Evolutionary conservation across 352 stramenopile genomes (phyloP).

Genomic region (Phytopythium helicoides): DNA sequence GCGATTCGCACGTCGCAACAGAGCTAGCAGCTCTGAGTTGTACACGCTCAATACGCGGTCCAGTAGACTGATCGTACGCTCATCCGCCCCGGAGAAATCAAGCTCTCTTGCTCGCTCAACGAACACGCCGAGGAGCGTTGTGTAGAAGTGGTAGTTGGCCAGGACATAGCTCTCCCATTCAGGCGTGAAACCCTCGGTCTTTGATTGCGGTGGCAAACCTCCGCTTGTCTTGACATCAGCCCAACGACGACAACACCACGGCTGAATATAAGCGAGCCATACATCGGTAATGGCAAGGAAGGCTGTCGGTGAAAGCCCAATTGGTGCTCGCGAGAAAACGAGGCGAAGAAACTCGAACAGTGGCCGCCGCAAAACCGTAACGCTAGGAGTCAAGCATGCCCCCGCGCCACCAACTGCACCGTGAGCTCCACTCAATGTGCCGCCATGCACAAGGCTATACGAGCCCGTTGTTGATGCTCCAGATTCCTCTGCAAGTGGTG

Average conservation of each 20-base stretch:
- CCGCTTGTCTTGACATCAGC: conserved; percentile 23
- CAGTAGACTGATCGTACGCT: conserved; percentile 59
- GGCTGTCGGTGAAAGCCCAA: conserved; percentile 71
- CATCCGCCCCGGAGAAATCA: conserved; percentile 68
- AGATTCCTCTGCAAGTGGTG: conserved; percentile 30
- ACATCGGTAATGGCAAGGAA: conserved; percentile 84
- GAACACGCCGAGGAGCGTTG: conserved; percentile 73
- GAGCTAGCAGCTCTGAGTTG: conserved; percentile 57
- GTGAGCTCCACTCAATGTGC: not conserved
- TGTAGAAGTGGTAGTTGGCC: conserved; percentile 90
- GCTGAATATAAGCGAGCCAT: conserved; percentile 85
- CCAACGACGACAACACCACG: conserved; percentile 78
- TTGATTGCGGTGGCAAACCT: conserved; percentile 4
- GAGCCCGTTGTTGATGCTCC: conserved; percentile 26
- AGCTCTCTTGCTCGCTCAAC: conserved; percentile 80
- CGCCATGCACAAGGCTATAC: no score
- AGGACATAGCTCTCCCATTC: conserved; percentile 80
- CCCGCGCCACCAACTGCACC: not conserved
- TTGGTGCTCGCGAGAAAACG: conserved; percentile 79
- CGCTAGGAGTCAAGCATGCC: conserved; percentile 68
- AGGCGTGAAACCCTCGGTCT: conserved; percentile 37
- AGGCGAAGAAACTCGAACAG: conserved; percentile 84
- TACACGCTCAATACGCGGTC: conserved; percentile 74
- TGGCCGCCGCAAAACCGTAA: conserved; percentile 67
- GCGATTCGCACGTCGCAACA: conserved; percentile 56